Evolutionary conservation across 2,329 filamentous ascomycete genomes (phyloP).

Genomic region (Alternaria ethzedia): DNA sequence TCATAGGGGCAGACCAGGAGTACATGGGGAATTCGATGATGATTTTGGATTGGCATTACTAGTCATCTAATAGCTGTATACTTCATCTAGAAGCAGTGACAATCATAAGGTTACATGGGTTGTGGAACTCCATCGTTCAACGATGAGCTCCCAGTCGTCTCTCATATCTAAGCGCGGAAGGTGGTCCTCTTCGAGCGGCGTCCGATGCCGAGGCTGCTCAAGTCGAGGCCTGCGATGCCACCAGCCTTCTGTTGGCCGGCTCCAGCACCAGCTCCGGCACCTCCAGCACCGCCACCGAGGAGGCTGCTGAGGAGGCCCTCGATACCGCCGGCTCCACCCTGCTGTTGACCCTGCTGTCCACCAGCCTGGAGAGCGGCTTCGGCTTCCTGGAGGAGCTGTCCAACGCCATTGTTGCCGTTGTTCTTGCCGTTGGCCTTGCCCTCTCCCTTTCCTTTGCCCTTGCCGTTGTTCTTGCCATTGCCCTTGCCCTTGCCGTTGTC

Average conservation of each 20-base stretch:
- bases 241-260: slow-evolving; percentile 4
- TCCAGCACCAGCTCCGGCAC: neutral
- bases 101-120: neutral
- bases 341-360: slow-evolving; percentile 11
- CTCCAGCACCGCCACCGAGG: slow-evolving; percentile 4
- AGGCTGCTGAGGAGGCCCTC: neutral
- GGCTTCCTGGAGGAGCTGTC: slow-evolving; percentile 9
- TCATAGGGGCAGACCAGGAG: neutral
- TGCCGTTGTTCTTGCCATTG: slow-evolving; percentile 14
- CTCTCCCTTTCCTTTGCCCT: slow-evolving; percentile 11
- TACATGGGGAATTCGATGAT: neutral
- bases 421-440: slow-evolving; percentile 7
- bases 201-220: slow-evolving; percentile 11
- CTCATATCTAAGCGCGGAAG: slow-evolving; percentile 17
- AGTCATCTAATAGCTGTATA: neutral
- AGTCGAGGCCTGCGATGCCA: slow-evolving; percentile 5
- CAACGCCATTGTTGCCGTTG: neutral
- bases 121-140: neutral
- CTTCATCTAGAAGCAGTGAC: neutral
- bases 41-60: neutral
- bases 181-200: slow-evolving; percentile 13
- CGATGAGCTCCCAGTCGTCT: neutral
- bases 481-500: slow-evolving; percentile 14
- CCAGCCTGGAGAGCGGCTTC: slow-evolving; percentile 13
- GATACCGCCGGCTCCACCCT: slow-evolving; percentile 3